Conservation (phyloP, 176 grass and related monocot species). For the Olyra latifolia region DNA sequence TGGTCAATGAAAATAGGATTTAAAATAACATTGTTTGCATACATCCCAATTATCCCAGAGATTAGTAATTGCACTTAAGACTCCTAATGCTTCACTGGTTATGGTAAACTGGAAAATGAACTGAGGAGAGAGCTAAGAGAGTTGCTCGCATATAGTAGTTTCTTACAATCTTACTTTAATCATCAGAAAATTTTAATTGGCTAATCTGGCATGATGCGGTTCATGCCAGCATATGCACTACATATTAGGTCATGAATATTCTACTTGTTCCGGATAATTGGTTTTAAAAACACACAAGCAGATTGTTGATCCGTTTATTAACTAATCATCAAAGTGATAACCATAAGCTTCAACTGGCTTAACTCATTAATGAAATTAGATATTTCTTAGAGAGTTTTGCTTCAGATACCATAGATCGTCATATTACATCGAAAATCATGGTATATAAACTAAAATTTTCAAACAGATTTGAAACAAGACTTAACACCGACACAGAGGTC, state of each 20-base stretch:
- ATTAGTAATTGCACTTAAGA: background rate
- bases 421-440: background rate
- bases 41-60: background rate
- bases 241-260: background rate
- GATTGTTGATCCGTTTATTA: background rate
- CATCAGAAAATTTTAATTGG: too few species aligned
- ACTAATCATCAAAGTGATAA: background rate
- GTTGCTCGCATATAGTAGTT: too few species aligned
- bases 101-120: background rate
- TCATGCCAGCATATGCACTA: background rate
- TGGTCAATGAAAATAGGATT: background rate
- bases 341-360: background rate
- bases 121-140: too few species aligned
- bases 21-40: too few species aligned
- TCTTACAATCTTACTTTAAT: too few species aligned
- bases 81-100: background rate
- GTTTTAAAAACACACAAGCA: background rate
- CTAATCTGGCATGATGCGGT: background rate
- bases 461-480: background rate
- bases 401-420: background rate
- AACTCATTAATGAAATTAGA: background rate
- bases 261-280: background rate
- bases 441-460: background rate
- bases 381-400: background rate
- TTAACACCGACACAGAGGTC: background rate